phyloP scores from a whole-genome alignment of 495 filamentous ascomycete genomes.

The Aspergillus nanangensis region DNA sequence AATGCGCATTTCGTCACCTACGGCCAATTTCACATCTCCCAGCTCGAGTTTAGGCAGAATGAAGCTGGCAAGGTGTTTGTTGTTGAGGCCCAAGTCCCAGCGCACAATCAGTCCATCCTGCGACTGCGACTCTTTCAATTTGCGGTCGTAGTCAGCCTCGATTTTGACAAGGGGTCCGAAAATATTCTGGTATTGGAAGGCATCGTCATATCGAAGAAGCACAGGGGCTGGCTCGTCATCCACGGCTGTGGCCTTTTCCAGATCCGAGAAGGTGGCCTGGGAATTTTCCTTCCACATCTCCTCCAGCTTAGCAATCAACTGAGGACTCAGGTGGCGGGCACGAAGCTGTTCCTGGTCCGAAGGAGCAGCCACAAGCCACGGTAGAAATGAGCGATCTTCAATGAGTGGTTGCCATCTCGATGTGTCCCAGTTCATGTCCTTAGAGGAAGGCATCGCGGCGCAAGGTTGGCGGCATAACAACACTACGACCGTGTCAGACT shows the following conservation, averaged over 20 bases:
- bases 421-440: slow-evolving; percentile 99
- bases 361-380: slow-evolving; percentile 87
- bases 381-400: slow-evolving; percentile 91
- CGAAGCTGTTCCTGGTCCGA: slow-evolving; percentile 95
- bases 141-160: slow-evolving; percentile 99
- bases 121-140: slow-evolving; percentile 96
- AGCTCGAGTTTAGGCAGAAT: slow-evolving; percentile 95
- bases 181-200: slow-evolving; percentile 98
- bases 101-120: slow-evolving; percentile 91
- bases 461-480: slow-evolving; percentile 95
- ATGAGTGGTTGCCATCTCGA: slow-evolving; percentile 97
- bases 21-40: slow-evolving; percentile 95
- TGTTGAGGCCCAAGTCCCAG: slow-evolving; percentile 96
- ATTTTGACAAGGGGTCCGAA: slow-evolving; percentile 98
- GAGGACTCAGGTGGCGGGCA: slow-evolving; percentile 87
- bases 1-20: slow-evolving; percentile 97
- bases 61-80: slow-evolving; percentile 96
- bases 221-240: slow-evolving; percentile 96
- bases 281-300: slow-evolving; percentile 99
- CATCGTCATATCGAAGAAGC: slow-evolving; percentile 91
- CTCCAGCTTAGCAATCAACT: slow-evolving; percentile 94
- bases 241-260: slow-evolving; percentile 88
- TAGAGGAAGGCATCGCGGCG: slow-evolving; percentile 89
- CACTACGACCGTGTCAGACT: slow-evolving; percentile 97
- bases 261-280: slow-evolving; percentile 80